Conservation (phyloP, 2,329 filamentous ascomycete genomes). For the Fusarium continuum region DNA sequence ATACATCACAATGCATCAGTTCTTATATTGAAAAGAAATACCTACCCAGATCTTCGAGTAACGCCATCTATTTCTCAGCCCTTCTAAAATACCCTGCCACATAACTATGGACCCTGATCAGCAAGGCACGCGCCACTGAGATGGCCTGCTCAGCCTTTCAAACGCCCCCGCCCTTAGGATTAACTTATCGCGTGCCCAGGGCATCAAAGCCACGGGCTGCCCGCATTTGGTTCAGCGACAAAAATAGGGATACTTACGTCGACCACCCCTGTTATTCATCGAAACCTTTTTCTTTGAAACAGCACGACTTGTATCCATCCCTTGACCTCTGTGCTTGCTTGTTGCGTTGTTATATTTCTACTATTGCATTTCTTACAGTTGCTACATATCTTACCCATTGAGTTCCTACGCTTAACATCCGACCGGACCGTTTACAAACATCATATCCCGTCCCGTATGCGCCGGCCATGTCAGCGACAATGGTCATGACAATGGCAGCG, state of each 20-base stretch:
- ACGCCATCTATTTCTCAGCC: constrained; percentile 30
- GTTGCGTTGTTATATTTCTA: neutral
- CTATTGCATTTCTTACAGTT: neutral
- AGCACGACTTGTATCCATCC: constrained; percentile 14
- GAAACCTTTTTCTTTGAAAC: constrained; percentile 25
- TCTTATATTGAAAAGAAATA: neutral
- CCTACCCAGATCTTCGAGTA: constrained; percentile 5
- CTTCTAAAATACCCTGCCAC: constrained; percentile 27
- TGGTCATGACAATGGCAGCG: constrained; percentile 50
- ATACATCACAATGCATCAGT: neutral
- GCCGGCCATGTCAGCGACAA: constrained; percentile 42
- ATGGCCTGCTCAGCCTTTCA: constrained; percentile 33
- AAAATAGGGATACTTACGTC: constrained; percentile 34
- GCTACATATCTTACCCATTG: neutral
- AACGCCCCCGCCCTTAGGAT: constrained; percentile 16
- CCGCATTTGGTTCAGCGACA: constrained; percentile 29
- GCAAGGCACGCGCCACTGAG: constrained; percentile 31
- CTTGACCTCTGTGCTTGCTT: constrained; percentile 1
- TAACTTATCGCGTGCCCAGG: constrained; percentile 15
- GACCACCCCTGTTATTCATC: constrained; percentile 22
- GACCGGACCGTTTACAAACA: neutral
- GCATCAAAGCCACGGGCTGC: constrained; percentile 35
- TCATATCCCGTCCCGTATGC: constrained; percentile 9
- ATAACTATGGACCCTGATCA: constrained; percentile 23
- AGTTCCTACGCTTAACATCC: neutral